phyloP scores from a whole-genome alignment of 768 basidiomycete genomes.

The Phaffia tasmanica region DNA sequence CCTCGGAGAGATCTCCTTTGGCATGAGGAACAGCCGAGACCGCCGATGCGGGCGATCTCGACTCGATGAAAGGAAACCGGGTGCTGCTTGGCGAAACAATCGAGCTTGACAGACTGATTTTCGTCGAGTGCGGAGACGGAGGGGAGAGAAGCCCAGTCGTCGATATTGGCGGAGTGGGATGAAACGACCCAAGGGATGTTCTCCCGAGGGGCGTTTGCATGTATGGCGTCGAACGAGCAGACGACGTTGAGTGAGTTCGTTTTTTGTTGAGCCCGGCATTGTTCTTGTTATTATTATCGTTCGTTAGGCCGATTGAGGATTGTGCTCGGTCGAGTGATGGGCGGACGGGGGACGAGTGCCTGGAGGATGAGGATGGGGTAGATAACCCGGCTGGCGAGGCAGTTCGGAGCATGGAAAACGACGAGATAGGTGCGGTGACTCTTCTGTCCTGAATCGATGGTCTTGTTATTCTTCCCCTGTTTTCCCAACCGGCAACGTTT shows the following conservation, averaged over 20 bases:
- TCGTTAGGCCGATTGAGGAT: background rate
- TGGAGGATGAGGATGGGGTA: background rate
- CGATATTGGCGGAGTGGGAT: background rate
- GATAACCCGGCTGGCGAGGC: background rate
- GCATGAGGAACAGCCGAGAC: background rate
- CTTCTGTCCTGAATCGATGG: no score
- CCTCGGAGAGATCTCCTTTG: background rate
- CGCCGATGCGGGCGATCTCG: background rate
- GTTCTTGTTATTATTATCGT: background rate
- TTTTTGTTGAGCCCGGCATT: constrained; percentile 1
- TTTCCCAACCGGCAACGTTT: background rate
- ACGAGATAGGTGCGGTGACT: no score
- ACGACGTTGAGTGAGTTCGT: constrained; percentile 13
- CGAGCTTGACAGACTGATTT: background rate
- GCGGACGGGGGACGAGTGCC: background rate
- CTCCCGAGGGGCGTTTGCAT: background rate
- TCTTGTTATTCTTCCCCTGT: no score
- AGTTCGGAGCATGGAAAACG: no score
- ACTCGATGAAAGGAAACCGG: background rate
- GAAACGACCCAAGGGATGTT: background rate
- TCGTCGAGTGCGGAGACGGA: background rate
- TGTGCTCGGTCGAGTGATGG: background rate
- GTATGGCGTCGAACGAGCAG: background rate
- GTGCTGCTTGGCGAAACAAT: constrained; percentile 4
- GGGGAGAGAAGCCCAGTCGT: background rate